Percentiles rank a stretch among this genome's conserved stretches.
phyloP scores from a whole-genome alignment of 257 asterid genomes.

The Henckelia pumila region DNA sequence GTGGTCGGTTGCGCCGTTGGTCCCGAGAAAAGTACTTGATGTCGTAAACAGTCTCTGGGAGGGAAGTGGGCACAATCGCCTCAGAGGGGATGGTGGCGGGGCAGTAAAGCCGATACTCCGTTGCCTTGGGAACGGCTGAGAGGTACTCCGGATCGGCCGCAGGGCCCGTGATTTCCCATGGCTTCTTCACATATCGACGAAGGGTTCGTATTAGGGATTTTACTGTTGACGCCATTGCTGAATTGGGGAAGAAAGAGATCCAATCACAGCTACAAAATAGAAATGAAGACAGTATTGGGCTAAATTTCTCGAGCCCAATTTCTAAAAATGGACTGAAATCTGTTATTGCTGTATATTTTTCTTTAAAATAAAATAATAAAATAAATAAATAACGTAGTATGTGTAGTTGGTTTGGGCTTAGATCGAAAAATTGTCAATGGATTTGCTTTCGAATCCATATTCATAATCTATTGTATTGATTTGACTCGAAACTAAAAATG shows the following conservation, averaged over 20 bases:
- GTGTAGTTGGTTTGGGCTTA: too few relatives aligned
- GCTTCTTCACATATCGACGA: constrained; percentile 70
- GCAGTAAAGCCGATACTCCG: constrained; percentile 73
- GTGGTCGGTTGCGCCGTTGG: constrained; percentile 89
- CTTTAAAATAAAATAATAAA: too few relatives aligned
- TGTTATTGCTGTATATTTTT: too few relatives aligned
- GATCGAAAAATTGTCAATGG: too few relatives aligned
- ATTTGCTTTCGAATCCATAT: too few relatives aligned
- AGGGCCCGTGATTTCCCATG: constrained; percentile 89
- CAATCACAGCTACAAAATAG: not conserved
- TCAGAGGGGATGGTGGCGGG: constrained; percentile 62
- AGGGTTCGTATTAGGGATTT: constrained; percentile 76
- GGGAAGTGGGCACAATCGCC: constrained; percentile 74
- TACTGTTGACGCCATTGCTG: constrained; percentile 53
- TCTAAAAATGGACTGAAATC: too few relatives aligned
- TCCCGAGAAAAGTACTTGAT: constrained; percentile 89
- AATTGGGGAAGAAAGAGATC: constrained; percentile 26
- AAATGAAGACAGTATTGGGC: not conserved
- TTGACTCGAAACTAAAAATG: too few relatives aligned
- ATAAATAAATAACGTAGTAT: too few relatives aligned
- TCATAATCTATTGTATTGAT: too few relatives aligned
- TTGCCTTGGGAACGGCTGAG: constrained; percentile 63
- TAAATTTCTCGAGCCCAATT: too few relatives aligned
- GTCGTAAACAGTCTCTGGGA: constrained; percentile 85
- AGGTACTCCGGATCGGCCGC: constrained; percentile 54